Evolutionary conservation across 2,329 filamentous ascomycete species (phyloP), one percentile per base, ranked within the genome.

Genomic region (Talaromyces sp.): DNA sequence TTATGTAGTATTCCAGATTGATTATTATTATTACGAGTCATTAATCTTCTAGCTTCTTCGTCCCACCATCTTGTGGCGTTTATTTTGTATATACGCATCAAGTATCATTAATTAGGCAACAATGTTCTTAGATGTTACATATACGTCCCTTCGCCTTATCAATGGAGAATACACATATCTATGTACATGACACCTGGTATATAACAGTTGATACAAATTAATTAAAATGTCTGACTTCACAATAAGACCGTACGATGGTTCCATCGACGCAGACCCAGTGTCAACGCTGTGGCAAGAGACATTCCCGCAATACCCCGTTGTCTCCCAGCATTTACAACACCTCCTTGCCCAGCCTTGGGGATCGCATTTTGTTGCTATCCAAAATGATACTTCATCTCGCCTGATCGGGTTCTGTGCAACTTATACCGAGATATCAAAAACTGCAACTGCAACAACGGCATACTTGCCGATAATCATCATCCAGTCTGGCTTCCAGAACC

Each of bases 361-460:
- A 14, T 14, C 59, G 6, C 59, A 61, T 28, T 61, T 61, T 31
- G 44, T 61, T 23, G 53, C 59, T 5, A 2, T 34, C 1, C 36
- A 31, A 9, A 23, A 57, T 23, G 23, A 23, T 18, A 18, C 36
- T 7, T 36, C 14, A 31, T 30, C 55, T 28, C 55, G 36, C 16
- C 5, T 56, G 5, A 44, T 61, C 54, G 59, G 59, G 7, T 57
- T 61, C 30, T 57, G 53, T 16, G 44, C 59, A 9, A 57, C 59
- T 7, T 61, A 44, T 4, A 42, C 53, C 2, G 53, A 51, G 2
- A 10, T 30, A 14, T 30, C 6, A 12, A 31, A 27, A 33, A 47
- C n/a, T 14, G n/a, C 18, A 47, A n/a, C n/a, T n/a, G 59, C 5
- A 9, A 36, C 44, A 12, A 52, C 44, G 9, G 59, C 27, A 16